These are phyloP conservation scores for Papilionanthe hybrid DNA, from an alignment of 116 monocot genomes.

Conservation along the genomic window DNA sequence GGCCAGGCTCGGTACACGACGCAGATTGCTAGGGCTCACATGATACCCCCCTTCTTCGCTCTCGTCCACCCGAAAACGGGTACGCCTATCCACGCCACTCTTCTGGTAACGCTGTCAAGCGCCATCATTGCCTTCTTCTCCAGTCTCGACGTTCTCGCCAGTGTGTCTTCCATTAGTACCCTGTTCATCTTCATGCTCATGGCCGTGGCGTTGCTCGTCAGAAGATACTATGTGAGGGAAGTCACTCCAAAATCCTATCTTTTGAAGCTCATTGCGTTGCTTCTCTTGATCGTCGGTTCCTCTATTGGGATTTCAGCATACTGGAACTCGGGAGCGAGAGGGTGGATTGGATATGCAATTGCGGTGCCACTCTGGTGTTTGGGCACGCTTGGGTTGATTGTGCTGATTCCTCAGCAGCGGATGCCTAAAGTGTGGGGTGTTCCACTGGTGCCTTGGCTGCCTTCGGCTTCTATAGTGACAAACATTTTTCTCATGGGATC, in stretches of 20 bases:
- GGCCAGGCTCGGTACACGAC: conserved; percentile 72
- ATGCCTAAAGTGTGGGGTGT: conserved; percentile 65
- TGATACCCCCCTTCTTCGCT: conserved; percentile 65
- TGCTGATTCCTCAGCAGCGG: conserved; percentile 33
- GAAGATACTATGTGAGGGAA: conserved; percentile 49
- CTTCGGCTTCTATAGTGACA: conserved; percentile 61
- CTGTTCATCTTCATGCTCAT: conserved; percentile 75
- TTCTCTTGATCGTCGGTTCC: conserved; percentile 35
- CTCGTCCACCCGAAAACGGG: conserved; percentile 62
- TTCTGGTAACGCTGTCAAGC: conserved; percentile 35
- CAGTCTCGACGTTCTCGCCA: conserved; percentile 53
- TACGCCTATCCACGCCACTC: conserved; percentile 67
- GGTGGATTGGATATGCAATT: conserved; percentile 46
- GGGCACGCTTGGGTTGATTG: conserved; percentile 38
- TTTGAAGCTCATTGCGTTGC: conserved; percentile 19
- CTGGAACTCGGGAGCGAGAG: conserved; percentile 30
- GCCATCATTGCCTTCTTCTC: conserved; percentile 61
- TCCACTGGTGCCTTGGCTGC: conserved; percentile 83
- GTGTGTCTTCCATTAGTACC: conserved; percentile 57
- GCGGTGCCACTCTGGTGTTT: conserved; percentile 34
- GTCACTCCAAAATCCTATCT: conserved; percentile 14
- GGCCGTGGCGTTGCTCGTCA: conserved; percentile 51
- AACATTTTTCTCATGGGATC: conserved; percentile 90
- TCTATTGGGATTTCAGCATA: conserved; percentile 38
- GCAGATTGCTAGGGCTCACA: conserved; percentile 64